Conservation (phyloP, 73 alveolate genomes). For the Breviolum minutum region DNA sequence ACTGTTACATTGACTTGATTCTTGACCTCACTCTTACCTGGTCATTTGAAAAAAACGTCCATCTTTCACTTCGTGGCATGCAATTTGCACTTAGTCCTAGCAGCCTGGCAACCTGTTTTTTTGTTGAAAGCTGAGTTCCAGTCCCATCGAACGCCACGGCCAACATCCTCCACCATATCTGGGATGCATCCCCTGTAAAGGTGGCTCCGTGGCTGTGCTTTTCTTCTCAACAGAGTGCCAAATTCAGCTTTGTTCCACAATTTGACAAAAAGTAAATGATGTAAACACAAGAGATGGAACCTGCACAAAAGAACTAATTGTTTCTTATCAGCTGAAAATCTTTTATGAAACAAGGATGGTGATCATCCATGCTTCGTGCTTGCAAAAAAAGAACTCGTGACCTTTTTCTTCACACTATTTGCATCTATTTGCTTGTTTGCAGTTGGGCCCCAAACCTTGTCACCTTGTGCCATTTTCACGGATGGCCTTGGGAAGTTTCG, state of each 20-base stretch:
- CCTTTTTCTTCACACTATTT: neutral
- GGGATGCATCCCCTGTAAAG: conserved; percentile 56
- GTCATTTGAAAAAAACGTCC: neutral
- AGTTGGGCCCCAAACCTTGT: neutral
- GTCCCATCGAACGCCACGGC: conserved; percentile 89
- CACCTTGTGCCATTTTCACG: no score
- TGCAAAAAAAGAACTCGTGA: no score
- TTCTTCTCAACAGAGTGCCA: neutral
- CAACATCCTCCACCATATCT: conserved; percentile 79
- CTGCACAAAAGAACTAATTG: no score
- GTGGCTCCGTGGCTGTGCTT: neutral
- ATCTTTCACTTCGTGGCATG: neutral
- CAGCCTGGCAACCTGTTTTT: neutral
- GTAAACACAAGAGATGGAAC: no score
- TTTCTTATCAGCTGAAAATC: no score
- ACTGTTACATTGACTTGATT: neutral
- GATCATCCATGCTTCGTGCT: no score
- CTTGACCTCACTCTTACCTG: no score
- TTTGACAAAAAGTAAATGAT: neutral
- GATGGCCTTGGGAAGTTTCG: conserved; percentile 64
- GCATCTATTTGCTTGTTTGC: neutral
- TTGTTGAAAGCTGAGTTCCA: neutral
- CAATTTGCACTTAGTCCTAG: neutral
- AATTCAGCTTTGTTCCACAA: neutral
- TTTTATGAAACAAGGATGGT: no score